Evolutionary conservation across 108 stramenopile genomes (phyloP).

Genomic region (Stephanodiscus minutulus): DNA sequence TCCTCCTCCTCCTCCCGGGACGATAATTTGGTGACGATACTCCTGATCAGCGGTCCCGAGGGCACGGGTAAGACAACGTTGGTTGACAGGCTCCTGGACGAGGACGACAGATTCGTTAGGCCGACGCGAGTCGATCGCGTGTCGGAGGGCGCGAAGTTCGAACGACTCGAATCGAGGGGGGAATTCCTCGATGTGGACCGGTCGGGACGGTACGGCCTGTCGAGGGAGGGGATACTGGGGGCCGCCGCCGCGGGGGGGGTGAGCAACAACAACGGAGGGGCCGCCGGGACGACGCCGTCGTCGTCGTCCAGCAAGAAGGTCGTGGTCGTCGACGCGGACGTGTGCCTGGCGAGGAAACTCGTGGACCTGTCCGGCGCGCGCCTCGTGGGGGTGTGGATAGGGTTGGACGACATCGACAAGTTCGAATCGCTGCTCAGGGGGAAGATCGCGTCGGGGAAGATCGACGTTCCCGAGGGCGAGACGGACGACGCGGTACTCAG

Average conservation of each 20-base stretch:
- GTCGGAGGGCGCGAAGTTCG: conserved; percentile 60
- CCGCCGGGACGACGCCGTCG: no score
- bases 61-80: conserved; percentile 73
- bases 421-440: conserved; percentile 62
- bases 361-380: conserved; percentile 53
- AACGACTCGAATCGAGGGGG: conserved; percentile 53
- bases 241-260: conserved; percentile 38
- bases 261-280: conserved; percentile 5
- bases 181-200: conserved; percentile 65
- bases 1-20: not conserved
- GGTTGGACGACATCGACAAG: conserved; percentile 63
- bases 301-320: no score
- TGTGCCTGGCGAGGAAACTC: conserved; percentile 60
- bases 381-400: conserved; percentile 83
- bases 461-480: conserved; percentile 64
- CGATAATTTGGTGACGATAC: conserved; percentile 54
- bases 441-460: conserved; percentile 52
- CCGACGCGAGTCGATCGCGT: conserved; percentile 54
- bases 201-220: conserved; percentile 61
- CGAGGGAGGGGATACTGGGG: conserved; percentile 63
- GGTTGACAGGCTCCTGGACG: conserved; percentile 65
- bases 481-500: conserved; percentile 61
- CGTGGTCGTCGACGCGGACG: conserved; percentile 84
- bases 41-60: conserved; percentile 82
- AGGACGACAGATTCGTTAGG: conserved; percentile 48